These are phyloP conservation scores for Pestalotiopsis sp. DNA, from an alignment of 2,329 filamentous ascomycete species.

Conservation along the genomic window DNA sequence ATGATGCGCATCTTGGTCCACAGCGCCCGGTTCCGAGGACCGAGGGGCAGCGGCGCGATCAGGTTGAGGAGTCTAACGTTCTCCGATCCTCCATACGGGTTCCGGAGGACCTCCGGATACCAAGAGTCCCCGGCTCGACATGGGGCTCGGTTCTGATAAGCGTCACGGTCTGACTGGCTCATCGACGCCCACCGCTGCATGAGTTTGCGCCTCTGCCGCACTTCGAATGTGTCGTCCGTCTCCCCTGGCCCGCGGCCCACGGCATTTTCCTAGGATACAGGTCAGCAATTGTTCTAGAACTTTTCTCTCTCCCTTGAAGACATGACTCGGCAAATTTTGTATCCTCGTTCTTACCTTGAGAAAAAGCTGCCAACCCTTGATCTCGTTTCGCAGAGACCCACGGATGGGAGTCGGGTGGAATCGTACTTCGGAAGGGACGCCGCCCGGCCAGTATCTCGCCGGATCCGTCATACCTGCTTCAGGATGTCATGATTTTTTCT, in stretches of 20 bases:
- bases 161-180: not conserved
- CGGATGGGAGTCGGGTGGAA: not conserved
- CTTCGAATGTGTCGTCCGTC: not conserved
- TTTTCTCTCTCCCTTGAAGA: not conserved
- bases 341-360: not conserved
- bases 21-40: not conserved
- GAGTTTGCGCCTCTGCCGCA: not conserved
- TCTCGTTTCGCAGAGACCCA: not conserved
- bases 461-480: not conserved
- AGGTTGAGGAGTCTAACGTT: not conserved
- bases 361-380: conserved; percentile 2
- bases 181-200: conserved; percentile 1
- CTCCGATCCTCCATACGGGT: not conserved
- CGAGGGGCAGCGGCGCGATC: not conserved
- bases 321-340: not conserved
- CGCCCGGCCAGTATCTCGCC: conserved; percentile 5
- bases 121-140: not conserved
- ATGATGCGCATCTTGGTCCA: conserved; percentile 7
- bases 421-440: not conserved
- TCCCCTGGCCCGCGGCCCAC: not conserved
- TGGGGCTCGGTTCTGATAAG: conserved; percentile 2
- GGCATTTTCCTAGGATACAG: not conserved
- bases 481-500: not conserved
- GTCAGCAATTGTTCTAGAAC: not conserved
- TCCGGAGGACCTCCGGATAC: not conserved